Evolutionary conservation across 2,329 filamentous ascomycete species (phyloP).

Genomic region (Scleromitrula shiraiana): DNA sequence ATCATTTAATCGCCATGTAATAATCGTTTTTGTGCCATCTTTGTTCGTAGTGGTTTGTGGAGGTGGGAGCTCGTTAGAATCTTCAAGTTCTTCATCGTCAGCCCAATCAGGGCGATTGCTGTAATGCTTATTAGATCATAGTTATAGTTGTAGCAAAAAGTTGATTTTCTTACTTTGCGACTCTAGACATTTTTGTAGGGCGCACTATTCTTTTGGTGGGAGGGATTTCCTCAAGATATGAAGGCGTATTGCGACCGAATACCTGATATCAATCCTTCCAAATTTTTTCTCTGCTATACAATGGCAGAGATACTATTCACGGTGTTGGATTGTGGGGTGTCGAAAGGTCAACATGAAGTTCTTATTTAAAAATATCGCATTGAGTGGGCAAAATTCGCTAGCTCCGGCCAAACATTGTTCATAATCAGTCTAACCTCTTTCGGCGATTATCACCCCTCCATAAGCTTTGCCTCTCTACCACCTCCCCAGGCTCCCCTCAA

Average conservation of each 20-base stretch:
- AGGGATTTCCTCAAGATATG: constrained; percentile 2
- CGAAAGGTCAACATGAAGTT: constrained; percentile 4
- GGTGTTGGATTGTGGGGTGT: constrained; percentile 7
- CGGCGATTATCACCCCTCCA: background rate
- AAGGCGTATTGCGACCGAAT: background rate
- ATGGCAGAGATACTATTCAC: constrained; percentile 7
- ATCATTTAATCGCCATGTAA: constrained; percentile 86
- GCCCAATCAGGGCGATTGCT: constrained; percentile 70
- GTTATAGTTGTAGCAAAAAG: constrained; percentile 1
- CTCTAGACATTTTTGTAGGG: constrained; percentile 37
- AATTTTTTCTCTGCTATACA: background rate
- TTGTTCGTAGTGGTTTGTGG: constrained; percentile 92
- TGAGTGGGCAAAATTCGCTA: constrained; percentile 12
- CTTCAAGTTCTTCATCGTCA: constrained; percentile 78
- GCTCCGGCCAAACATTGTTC: constrained; percentile 4
- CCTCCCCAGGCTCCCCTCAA: background rate
- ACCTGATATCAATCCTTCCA: background rate
- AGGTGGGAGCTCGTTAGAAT: constrained; percentile 59
- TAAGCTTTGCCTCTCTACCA: background rate
- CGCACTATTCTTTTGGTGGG: too few relatives aligned
- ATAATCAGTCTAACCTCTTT: background rate
- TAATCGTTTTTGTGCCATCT: constrained; percentile 94
- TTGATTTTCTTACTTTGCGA: constrained; percentile 35
- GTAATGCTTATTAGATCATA: constrained; percentile 18
- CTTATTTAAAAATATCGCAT: constrained; percentile 10